Evolutionary conservation across 2,329 filamentous ascomycete species (phyloP).

Genomic region (Alternaria brassicae): DNA sequence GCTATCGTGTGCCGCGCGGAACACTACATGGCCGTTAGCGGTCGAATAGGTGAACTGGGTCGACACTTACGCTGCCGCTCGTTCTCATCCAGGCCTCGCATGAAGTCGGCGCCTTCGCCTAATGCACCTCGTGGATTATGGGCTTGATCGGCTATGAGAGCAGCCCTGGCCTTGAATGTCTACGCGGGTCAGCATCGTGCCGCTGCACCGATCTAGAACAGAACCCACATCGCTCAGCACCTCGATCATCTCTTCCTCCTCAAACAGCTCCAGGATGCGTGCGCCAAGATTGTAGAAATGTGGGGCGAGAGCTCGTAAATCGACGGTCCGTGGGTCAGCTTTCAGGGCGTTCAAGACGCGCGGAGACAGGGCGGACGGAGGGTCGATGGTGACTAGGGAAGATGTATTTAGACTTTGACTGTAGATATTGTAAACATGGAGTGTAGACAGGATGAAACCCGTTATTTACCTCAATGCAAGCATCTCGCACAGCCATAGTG

Average conservation of each 20-base stretch:
- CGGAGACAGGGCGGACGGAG: constrained; percentile 77
- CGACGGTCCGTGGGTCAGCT: constrained; percentile 85
- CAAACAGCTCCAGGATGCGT: constrained; percentile 87
- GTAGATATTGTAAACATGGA: constrained; percentile 13
- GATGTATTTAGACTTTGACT: constrained; percentile 47
- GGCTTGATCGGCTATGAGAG: constrained; percentile 86
- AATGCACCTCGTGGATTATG: constrained; percentile 78
- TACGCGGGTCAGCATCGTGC: constrained; percentile 37
- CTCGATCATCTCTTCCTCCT: constrained; percentile 81
- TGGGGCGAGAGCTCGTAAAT: constrained; percentile 80
- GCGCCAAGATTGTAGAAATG: constrained; percentile 89
- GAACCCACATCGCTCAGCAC: constrained; percentile 56
- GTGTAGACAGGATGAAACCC: background rate
- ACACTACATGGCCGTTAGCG: constrained; percentile 47
- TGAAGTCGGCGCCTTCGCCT: constrained; percentile 76
- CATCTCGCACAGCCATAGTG: constrained; percentile 94
- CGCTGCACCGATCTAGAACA: background rate
- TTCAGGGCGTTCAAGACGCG: constrained; percentile 89
- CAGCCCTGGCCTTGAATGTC: constrained; percentile 82
- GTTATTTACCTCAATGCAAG: constrained; percentile 71
- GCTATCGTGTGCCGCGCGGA: constrained; percentile 58
- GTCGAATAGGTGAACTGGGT: background rate
- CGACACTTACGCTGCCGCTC: constrained; percentile 69
- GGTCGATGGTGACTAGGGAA: constrained; percentile 72
- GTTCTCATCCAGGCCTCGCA: constrained; percentile 87